phyloP scores from a whole-genome alignment of 306 rosid genomes.

The Lathyrus sativus region DNA sequence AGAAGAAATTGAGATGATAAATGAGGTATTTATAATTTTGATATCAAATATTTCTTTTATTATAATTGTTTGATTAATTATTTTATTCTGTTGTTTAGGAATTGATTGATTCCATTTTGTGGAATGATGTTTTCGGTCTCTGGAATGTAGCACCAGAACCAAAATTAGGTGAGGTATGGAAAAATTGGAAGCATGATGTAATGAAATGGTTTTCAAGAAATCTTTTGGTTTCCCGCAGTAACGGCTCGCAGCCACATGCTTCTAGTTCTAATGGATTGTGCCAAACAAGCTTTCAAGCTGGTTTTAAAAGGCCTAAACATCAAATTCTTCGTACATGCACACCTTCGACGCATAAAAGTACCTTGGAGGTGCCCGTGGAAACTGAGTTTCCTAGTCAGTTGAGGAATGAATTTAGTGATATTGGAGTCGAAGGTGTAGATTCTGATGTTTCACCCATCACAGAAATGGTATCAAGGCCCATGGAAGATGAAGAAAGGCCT shows the following conservation, averaged over 20 bases:
- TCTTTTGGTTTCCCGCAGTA: slow-evolving; percentile 47
- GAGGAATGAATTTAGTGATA: too few relatives aligned
- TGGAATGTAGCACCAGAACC: slow-evolving; percentile 55
- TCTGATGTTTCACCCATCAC: too few relatives aligned
- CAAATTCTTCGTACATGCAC: slow-evolving; percentile 79
- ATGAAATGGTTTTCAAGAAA: slow-evolving; percentile 77
- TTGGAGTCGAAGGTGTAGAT: too few relatives aligned
- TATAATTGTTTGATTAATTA: slow-evolving; percentile 36
- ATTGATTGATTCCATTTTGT: slow-evolving; percentile 64
- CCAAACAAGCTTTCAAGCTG: slow-evolving; percentile 55
- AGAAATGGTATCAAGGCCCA: too few relatives aligned
- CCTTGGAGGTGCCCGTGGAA: slow-evolving; percentile 45
- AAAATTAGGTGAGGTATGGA: slow-evolving; percentile 67
- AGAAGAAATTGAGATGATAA: slow-evolving; percentile 70
- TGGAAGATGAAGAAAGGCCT: too few relatives aligned
- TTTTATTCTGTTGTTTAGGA: slow-evolving; percentile 57
- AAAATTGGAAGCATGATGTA: slow-evolving; percentile 84
- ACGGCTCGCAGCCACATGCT: slow-evolving; percentile 46
- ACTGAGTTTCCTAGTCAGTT: too few relatives aligned
- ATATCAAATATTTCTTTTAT: neutral
- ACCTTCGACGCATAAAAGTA: slow-evolving; percentile 46
- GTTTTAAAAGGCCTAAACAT: slow-evolving; percentile 78
- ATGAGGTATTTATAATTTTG: slow-evolving; percentile 62
- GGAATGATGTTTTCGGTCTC: slow-evolving; percentile 67
- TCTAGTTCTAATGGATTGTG: slow-evolving; percentile 51